These are phyloP conservation scores for Cyphellophora europaea DNA, from an alignment of 2,329 filamentous ascomycete genomes.

Conservation along the genomic window DNA sequence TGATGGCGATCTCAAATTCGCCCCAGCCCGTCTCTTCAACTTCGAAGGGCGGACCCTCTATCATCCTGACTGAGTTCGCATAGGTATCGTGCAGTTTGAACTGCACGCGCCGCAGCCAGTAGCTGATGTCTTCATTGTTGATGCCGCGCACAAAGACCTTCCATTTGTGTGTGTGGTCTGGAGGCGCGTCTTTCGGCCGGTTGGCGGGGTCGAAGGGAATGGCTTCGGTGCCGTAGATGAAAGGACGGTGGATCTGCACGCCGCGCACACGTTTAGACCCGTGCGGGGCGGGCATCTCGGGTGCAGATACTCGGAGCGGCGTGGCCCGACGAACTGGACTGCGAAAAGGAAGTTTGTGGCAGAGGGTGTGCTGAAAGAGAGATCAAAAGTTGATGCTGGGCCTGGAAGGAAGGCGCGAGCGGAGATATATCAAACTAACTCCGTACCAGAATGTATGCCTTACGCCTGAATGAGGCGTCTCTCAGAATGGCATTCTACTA, in stretches of 20 bases:
- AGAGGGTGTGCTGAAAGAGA: too few species aligned
- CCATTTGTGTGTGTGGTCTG: slow-evolving; percentile 96
- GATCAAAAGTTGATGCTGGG: too few species aligned
- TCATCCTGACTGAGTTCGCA: slow-evolving; percentile 75
- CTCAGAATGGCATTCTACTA: too few species aligned
- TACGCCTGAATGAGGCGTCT: too few species aligned
- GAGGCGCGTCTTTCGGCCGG: slow-evolving; percentile 65
- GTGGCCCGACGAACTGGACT: too few species aligned
- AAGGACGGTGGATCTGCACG: slow-evolving; percentile 37
- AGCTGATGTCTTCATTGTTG: slow-evolving; percentile 81
- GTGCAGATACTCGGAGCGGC: too few species aligned
- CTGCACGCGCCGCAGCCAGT: slow-evolving; percentile 93
- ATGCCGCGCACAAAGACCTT: slow-evolving; percentile 86
- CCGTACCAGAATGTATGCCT: too few species aligned
- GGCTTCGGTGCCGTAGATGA: slow-evolving; percentile 70
- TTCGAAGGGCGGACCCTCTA: slow-evolving; percentile 73
- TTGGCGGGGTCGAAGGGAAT: slow-evolving; percentile 66
- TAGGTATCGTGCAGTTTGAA: slow-evolving; percentile 99
- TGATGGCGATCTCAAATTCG: slow-evolving; percentile 93
- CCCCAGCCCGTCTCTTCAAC: slow-evolving; percentile 94
- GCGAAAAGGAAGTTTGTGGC: too few species aligned
- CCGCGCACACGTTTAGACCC: slow-evolving; percentile 46
- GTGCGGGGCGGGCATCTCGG: slow-evolving; percentile 43
- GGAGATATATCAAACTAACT: too few species aligned
- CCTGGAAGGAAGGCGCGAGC: too few species aligned